Evolutionary conservation across 2,329 filamentous ascomycete genomes (phyloP).

Genomic region (Hypoxylon sp.): DNA sequence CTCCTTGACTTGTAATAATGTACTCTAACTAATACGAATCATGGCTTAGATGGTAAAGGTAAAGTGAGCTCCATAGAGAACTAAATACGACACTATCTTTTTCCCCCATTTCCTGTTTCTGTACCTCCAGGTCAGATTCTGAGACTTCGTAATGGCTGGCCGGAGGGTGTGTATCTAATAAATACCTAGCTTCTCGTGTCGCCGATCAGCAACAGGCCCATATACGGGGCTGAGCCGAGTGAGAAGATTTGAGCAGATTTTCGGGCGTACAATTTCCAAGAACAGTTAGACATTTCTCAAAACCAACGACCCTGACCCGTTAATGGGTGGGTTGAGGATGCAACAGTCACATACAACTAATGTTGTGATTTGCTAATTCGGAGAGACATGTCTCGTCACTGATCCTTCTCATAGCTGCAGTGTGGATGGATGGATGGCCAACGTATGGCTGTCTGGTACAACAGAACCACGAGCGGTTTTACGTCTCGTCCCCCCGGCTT

Average conservation of each 20-base stretch:
- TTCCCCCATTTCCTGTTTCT: not conserved
- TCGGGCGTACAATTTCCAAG: conserved; percentile 26
- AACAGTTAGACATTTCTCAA: conserved; percentile 13
- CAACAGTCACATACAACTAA: conserved; percentile 2
- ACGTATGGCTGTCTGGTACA: too few relatives aligned
- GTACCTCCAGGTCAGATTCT: too few relatives aligned
- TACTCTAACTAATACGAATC: not conserved
- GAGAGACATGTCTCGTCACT: not conserved
- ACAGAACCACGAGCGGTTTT: too few relatives aligned
- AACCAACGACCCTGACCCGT: conserved; percentile 7
- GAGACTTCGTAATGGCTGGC: not conserved
- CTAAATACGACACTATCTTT: too few relatives aligned
- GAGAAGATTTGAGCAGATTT: conserved; percentile 36
- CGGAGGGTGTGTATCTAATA: conserved; percentile 20
- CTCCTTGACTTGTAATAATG: not conserved
- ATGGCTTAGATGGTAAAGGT: conserved; percentile 26
- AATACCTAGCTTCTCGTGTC: too few relatives aligned
- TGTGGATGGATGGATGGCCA: too few relatives aligned
- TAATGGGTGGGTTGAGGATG: conserved; percentile 15
- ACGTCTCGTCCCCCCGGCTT: too few relatives aligned
- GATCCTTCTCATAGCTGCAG: too few relatives aligned
- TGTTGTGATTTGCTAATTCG: conserved; percentile 13
- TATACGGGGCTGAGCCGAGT: conserved; percentile 4
- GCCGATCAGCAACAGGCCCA: conserved; percentile 14
- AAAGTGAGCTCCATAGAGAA: too few relatives aligned